phyloP scores from a whole-genome alignment of 257 asterid species.

The Solanum clarkiae region DNA sequence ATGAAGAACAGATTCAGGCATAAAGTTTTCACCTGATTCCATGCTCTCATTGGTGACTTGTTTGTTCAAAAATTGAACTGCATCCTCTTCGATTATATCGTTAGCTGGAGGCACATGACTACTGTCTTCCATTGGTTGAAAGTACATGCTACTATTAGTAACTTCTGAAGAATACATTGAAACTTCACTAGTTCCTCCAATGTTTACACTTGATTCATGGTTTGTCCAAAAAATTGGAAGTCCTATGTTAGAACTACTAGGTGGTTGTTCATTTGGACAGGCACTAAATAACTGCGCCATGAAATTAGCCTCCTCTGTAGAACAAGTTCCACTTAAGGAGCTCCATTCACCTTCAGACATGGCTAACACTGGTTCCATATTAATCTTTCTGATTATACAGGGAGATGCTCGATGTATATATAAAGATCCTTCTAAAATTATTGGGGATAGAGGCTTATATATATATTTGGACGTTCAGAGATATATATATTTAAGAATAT shows the following conservation, averaged over 20 bases:
- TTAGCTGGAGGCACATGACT: neutral
- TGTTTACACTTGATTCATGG: neutral
- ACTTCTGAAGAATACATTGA: conserved; percentile 7
- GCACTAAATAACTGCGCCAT: conserved; percentile 16
- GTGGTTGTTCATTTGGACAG: conserved; percentile 21
- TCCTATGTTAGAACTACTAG: conserved; percentile 4
- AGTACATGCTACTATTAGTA: conserved; percentile 6
- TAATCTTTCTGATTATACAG: neutral
- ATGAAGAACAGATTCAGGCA: conserved; percentile 6
- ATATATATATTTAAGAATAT: neutral
- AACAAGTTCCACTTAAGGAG: conserved; percentile 40
- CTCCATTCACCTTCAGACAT: conserved; percentile 71
- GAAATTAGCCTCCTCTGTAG: conserved; percentile 32
- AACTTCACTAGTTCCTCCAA: conserved; percentile 14
- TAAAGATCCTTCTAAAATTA: neutral
- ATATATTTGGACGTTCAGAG: neutral
- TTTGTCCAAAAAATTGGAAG: conserved; percentile 1
- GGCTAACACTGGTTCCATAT: conserved; percentile 42
- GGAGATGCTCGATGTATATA: neutral
- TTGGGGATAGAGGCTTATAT: neutral
- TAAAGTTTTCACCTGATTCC: conserved; percentile 7
- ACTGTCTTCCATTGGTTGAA: conserved; percentile 5
- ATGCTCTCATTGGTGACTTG: conserved; percentile 23
- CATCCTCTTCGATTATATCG: conserved; percentile 11
- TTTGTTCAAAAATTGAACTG: conserved; percentile 19